Evolutionary conservation across 1,284 basidiomycete species (phyloP), one percentile per base, ranked within the genome.

Genomic region (Boletus semigastroideus): DNA sequence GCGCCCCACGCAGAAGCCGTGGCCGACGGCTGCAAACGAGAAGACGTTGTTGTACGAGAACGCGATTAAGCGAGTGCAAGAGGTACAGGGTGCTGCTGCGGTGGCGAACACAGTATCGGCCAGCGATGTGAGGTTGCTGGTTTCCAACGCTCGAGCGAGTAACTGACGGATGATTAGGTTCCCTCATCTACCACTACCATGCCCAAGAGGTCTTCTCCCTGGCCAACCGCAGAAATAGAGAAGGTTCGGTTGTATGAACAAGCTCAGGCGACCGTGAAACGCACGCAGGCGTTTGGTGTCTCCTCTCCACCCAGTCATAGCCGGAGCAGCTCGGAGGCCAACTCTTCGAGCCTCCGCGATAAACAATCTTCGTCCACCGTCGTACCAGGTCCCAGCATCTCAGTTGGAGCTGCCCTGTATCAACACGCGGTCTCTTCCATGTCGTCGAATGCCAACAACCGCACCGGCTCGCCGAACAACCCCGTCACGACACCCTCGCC

Each of bases 161-260:
- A 34, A 31, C 53, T 54, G 39, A 65, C 17, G 17, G 16, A 10
- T 36, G 17, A 28, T 37, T 27, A 56, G 50, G 25, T 47, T 33
- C 22, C 51, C 19, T 40, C 55, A 10, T 30, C 33, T 25, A n/a
- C 57, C 54, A 22, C 39, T 45, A 13, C 58, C 49, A 51, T 69
- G 27, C 46, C 63, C 16, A 68, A 68, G 47, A 61, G 55, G 40
- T 47, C 54, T 1, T 7, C 40, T 1, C 37, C 37, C n/a, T 90
- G 86, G 86, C 74, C 72, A 5, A 78, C 82, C 1, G 86, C 88
- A 0, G 87, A 89, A 65, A 79, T 84, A 56, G 89, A 92, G 64
- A 90, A 91, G 63, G 66, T 79, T 3, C 74, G 78, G 28, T 66
- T 92, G 17, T 94, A 80, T 68, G 76, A 86, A 49, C 67, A 80